These are phyloP conservation scores for Plasmodium yoelii DNA, from an alignment of 169 alveolate species.

Conservation along the genomic window DNA sequence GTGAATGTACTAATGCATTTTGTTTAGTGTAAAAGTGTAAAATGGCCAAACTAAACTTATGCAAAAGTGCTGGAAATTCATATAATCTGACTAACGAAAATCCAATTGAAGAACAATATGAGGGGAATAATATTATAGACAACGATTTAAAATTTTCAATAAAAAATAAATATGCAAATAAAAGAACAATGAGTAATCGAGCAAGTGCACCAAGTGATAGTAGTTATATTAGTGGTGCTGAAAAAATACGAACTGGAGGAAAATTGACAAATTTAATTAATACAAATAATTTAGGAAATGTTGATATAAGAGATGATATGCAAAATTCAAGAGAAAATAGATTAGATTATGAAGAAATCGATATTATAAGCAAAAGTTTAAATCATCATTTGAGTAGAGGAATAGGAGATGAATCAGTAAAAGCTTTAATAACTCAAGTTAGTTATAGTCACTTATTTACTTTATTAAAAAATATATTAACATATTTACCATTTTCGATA, in stretches of 20 bases:
- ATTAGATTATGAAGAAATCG: conserved; percentile 29
- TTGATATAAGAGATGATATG: neutral
- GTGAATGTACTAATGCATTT: neutral
- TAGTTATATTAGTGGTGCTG: neutral
- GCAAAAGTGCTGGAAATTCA: conserved; percentile 7
- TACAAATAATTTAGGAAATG: neutral
- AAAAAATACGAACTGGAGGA: neutral
- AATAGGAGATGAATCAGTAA: conserved; percentile 52
- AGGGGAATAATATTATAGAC: conserved; percentile 15
- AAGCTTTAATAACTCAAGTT: conserved; percentile 47
- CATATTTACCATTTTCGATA: conserved; percentile 59
- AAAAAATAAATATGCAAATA: neutral
- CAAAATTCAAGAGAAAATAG: neutral
- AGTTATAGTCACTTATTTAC: conserved; percentile 68
- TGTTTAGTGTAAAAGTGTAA: neutral
- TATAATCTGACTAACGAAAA: conserved; percentile 23
- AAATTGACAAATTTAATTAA: neutral
- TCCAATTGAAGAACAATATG: conserved; percentile 49
- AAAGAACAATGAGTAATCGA: conserved; percentile 11
- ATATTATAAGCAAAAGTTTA: conserved; percentile 26
- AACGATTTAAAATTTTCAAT: conserved; percentile 6
- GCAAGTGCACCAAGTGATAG: neutral
- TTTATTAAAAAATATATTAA: conserved; percentile 35
- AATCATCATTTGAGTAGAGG: conserved; percentile 67
- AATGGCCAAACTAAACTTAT: conserved; percentile 42